Conservation (phyloP, 768 basidiomycete genomes). For the button mushroom (Agaricus bisporus) region DNA sequence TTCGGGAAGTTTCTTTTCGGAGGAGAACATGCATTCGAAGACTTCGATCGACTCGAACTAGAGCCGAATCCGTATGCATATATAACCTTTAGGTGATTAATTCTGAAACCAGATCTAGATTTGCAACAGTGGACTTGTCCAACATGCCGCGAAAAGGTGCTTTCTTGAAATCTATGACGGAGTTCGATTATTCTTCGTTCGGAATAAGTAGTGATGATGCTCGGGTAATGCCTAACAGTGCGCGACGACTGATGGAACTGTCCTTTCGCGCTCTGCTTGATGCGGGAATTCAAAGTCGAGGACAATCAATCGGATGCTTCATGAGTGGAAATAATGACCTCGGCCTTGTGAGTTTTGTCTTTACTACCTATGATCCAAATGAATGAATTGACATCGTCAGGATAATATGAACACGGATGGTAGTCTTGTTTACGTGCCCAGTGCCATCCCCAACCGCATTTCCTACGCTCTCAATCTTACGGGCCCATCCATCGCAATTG, state of each 20-base stretch:
- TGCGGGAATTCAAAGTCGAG: slow-evolving; percentile 41
- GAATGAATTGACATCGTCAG: slow-evolving; percentile 13
- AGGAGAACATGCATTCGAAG: slow-evolving; percentile 24
- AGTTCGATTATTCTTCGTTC: slow-evolving; percentile 35
- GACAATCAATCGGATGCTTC: slow-evolving; percentile 35
- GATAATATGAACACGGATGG: slow-evolving; percentile 27
- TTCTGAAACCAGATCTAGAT: slow-evolving; percentile 19
- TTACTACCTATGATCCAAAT: neutral
- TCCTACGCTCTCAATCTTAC: slow-evolving; percentile 34
- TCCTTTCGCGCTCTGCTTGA: slow-evolving; percentile 38
- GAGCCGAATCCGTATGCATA: slow-evolving; percentile 24
- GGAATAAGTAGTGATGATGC: slow-evolving; percentile 33
- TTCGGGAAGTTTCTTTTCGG: slow-evolving; percentile 32
- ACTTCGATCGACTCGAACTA: slow-evolving; percentile 25
- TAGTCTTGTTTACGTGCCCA: slow-evolving; percentile 26
- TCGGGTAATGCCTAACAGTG: slow-evolving; percentile 24
- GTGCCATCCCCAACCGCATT: slow-evolving; percentile 33
- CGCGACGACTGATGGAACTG: slow-evolving; percentile 31
- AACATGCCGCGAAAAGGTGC: slow-evolving; percentile 21
- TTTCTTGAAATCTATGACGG: slow-evolving; percentile 30
- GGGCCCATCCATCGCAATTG: slow-evolving; percentile 44
- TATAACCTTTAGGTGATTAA: neutral
- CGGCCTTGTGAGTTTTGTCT: slow-evolving; percentile 19
- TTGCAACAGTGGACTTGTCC: slow-evolving; percentile 18
- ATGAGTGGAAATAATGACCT: slow-evolving; percentile 27